Base-by-base conservation (phyloP, 768 basidiomycete species). In the Tricholoma flavovirens region DNA sequence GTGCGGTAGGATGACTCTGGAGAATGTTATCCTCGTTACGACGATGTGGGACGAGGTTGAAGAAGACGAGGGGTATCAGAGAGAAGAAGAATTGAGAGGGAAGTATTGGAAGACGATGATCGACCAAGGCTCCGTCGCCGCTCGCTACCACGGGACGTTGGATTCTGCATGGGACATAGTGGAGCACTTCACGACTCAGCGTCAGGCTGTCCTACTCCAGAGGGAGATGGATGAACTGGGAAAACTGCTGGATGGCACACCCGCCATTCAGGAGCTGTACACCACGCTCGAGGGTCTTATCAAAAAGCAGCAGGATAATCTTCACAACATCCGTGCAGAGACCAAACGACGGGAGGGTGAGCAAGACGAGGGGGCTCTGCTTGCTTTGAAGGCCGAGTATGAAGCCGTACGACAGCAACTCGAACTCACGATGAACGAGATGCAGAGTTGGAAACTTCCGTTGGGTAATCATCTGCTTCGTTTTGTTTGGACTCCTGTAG, bases 41-140 rank as follows among this genome's bases (percentile, higher is more conserved):
- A 71, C 71, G 5, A 71, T 66, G 64, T 73, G 72, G 72, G 67
- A 64, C 46, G 55, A 64, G 40, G 59, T 67, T 14, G 15, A 24
- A 6, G 43, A 43, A 14, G 35, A 54, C 8, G 19, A 42, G 0
- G 56, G 49, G 4, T 35, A 49, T 9, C 51, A 43, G 48, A 53
- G 60, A 10, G 52, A 57, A 26, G 12, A 32, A 3, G 50, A 56
- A 35, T 49, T 59, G 12, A 17, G 11, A 14, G 5, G 38, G 3
- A 43, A 48, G 0, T 56, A 51, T 15, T 59, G 58, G 58, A 11
- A 15, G 30, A 21, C 38, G 1, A 52, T 59, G 58, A 48, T 59
- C 15, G 63, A 60, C 7, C 55, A 17, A 19, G 63, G 61, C 7
- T 56, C 21, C 1, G 5, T 5, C 11, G 59, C 17, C 19, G 38